Evolutionary conservation across 2,329 filamentous ascomycete species (phyloP).

Genomic region (Diaporthe vaccinii): DNA sequence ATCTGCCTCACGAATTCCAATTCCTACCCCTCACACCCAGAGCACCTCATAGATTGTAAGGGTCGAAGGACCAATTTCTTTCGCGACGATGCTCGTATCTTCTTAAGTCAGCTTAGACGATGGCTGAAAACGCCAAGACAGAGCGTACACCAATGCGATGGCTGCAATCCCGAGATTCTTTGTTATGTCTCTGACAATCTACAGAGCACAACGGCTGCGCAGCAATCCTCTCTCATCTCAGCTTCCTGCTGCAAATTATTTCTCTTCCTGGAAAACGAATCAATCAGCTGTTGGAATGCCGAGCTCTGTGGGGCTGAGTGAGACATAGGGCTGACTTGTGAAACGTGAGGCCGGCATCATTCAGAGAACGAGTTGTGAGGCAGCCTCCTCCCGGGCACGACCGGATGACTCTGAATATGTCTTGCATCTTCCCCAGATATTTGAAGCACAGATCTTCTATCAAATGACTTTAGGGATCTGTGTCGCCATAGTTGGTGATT

Average conservation of each 20-base stretch:
- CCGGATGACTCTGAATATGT: neutral
- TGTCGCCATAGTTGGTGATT: neutral
- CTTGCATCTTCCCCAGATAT: neutral
- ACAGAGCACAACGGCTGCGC: neutral
- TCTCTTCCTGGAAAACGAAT: neutral
- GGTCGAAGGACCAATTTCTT: neutral
- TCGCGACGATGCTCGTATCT: neutral
- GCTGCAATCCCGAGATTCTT: neutral
- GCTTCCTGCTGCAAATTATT: neutral
- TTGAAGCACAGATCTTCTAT: too few relatives aligned
- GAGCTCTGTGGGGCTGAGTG: neutral
- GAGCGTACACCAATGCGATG: neutral
- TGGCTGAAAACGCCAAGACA: constrained; percentile 1
- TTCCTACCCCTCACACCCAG: neutral
- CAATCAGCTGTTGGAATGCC: constrained; percentile 5
- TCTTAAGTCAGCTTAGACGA: constrained; percentile 4
- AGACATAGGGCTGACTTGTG: neutral
- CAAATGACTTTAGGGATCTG: neutral
- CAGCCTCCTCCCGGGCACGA: neutral
- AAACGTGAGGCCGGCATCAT: neutral
- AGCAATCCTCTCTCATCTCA: neutral
- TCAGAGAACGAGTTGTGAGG: neutral
- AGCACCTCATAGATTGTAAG: neutral
- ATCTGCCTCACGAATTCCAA: neutral
- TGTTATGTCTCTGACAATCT: neutral